phyloP scores from a whole-genome alignment of 2,329 filamentous ascomycete species.

The Mycosphaerella sp. region DNA sequence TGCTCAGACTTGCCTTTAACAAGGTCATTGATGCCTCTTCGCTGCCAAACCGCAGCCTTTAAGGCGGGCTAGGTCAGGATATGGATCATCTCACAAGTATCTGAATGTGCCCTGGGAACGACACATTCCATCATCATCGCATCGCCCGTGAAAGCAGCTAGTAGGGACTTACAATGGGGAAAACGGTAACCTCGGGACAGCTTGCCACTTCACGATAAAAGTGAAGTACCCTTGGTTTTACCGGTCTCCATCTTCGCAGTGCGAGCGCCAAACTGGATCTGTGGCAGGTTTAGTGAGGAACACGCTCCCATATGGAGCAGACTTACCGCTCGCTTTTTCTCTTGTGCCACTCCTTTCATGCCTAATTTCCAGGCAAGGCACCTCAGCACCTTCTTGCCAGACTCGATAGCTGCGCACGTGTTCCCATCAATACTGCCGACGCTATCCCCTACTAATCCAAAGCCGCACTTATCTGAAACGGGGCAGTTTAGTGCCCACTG shows the following conservation, averaged over 20 bases:
- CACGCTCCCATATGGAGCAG: not conserved
- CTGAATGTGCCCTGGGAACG: slow-evolving; percentile 22
- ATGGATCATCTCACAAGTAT: slow-evolving; percentile 29
- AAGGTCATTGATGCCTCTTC: slow-evolving; percentile 22
- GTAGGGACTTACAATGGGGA: slow-evolving; percentile 1
- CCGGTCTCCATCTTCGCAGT: slow-evolving; percentile 47
- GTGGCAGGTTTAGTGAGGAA: not conserved
- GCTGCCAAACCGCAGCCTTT: slow-evolving; percentile 25
- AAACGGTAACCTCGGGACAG: not conserved
- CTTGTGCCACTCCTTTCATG: slow-evolving; percentile 64
- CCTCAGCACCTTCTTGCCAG: slow-evolving; percentile 74
- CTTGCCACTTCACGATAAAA: slow-evolving; percentile 32
- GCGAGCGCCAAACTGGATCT: slow-evolving; percentile 42
- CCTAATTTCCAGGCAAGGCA: slow-evolving; percentile 69
- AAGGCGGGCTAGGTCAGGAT: slow-evolving; percentile 24
- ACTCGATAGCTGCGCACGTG: slow-evolving; percentile 51
- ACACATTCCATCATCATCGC: slow-evolving; percentile 25
- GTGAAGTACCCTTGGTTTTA: slow-evolving; percentile 44
- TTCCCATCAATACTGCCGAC: slow-evolving; percentile 19
- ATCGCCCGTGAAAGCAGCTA: not conserved
- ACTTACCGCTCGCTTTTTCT: slow-evolving; percentile 86
- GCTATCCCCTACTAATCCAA: slow-evolving; percentile 38
- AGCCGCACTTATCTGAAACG: slow-evolving; percentile 84
- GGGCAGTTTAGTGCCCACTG: slow-evolving; percentile 68
- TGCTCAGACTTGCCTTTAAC: slow-evolving; percentile 32